phyloP scores from a whole-genome alignment of 1,284 basidiomycete genomes.

The Flammula alnicola region DNA sequence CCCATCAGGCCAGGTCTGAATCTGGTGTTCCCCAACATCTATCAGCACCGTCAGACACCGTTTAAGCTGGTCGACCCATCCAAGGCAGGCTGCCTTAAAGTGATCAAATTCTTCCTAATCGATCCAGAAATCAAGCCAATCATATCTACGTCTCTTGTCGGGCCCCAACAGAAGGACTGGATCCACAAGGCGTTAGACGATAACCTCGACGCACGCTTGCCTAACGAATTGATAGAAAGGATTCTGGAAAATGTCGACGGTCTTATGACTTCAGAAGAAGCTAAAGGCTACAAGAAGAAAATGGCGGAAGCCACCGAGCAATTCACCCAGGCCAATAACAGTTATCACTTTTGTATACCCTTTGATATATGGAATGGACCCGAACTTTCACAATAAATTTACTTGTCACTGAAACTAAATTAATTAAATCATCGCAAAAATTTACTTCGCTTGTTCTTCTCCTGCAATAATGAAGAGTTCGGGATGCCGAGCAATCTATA shows the following conservation, averaged over 20 bases:
- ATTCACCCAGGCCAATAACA: conserved; percentile 45
- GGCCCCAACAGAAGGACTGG: conserved; percentile 53
- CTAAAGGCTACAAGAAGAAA: conserved; percentile 33
- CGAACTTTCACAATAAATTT: conserved; percentile 22
- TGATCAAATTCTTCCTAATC: conserved; percentile 47
- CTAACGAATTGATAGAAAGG: conserved; percentile 47
- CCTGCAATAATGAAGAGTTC: conserved; percentile 27
- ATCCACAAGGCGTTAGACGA: conserved; percentile 40
- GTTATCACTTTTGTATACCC: conserved; percentile 51
- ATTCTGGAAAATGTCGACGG: conserved; percentile 44
- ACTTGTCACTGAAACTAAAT: neutral
- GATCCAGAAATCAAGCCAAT: conserved; percentile 51
- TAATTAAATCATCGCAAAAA: no score
- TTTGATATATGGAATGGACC: conserved; percentile 49
- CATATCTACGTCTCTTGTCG: conserved; percentile 44
- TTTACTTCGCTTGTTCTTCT: conserved; percentile 13
- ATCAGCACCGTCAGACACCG: conserved; percentile 46
- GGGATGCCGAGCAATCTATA: conserved; percentile 38
- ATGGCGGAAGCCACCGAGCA: conserved; percentile 38
- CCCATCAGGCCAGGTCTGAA: conserved; percentile 40
- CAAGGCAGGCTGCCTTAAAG: conserved; percentile 40
- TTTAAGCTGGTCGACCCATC: conserved; percentile 41
- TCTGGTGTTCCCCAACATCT: conserved; percentile 59
- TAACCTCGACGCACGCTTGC: conserved; percentile 39
- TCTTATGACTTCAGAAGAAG: conserved; percentile 44